phyloP scores from a whole-genome alignment of 192 early-diverging fungal genomes.

The Backusella morwellensis region DNA sequence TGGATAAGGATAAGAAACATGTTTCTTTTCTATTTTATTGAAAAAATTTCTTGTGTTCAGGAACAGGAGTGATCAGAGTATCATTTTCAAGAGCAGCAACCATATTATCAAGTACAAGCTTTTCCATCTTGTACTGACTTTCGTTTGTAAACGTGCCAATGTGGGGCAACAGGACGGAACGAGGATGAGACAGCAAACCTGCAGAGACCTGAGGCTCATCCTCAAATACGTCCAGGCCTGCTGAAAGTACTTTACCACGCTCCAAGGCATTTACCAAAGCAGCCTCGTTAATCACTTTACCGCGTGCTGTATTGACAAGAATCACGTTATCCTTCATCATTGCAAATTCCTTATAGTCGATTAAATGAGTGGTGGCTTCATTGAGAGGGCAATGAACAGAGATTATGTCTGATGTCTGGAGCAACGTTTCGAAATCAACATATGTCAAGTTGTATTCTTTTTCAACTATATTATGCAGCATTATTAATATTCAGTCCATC shows the following conservation, averaged over 20 bases:
- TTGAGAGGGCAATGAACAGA: constrained; percentile 46
- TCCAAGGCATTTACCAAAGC: constrained; percentile 49
- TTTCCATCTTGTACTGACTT: constrained; percentile 43
- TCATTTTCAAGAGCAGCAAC: constrained; percentile 26
- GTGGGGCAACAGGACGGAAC: constrained; percentile 44
- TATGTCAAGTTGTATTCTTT: constrained; percentile 41
- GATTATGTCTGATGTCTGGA: constrained; percentile 50
- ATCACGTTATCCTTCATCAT: constrained; percentile 51
- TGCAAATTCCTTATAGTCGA: constrained; percentile 42
- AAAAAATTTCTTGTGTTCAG: constrained; percentile 31
- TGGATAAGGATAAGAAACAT: no score
- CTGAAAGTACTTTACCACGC: constrained; percentile 42
- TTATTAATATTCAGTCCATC: not conserved
- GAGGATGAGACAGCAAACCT: constrained; percentile 41
- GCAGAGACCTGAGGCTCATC: constrained; percentile 46
- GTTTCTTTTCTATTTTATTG: not conserved
- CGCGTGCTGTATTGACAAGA: constrained; percentile 50
- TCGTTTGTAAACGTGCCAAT: constrained; percentile 48
- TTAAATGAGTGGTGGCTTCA: constrained; percentile 38
- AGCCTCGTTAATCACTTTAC: constrained; percentile 46
- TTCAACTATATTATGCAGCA: constrained; percentile 34
- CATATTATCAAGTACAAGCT: constrained; percentile 40
- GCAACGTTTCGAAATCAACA: constrained; percentile 49
- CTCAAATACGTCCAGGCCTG: constrained; percentile 34
- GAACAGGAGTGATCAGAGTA: constrained; percentile 38